phyloP scores from a whole-genome alignment of 1,139 yeast species.

The Nakaseomyces sp. region DNA sequence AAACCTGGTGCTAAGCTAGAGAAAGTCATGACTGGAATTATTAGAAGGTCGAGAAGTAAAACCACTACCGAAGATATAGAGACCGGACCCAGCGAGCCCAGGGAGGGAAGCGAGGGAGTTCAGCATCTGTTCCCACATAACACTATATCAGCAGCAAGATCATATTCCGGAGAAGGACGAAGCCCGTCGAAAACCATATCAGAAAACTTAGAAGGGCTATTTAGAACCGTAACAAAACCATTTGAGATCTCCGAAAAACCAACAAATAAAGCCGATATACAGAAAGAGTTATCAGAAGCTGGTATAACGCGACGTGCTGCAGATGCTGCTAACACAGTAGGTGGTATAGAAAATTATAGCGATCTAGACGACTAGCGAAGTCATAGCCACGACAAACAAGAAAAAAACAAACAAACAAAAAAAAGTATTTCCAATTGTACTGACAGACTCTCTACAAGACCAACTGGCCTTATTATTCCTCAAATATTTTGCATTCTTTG shows the following conservation, averaged over 20 bases:
- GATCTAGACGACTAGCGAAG: neutral
- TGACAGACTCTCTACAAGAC: too few species aligned
- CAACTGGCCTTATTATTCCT: too few species aligned
- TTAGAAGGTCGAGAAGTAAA: slow-evolving; percentile 6
- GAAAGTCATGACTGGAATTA: slow-evolving; percentile 24
- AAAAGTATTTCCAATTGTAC: too few species aligned
- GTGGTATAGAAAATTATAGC: slow-evolving; percentile 30
- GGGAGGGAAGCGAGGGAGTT: slow-evolving; percentile 16
- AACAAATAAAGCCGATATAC: slow-evolving; percentile 26
- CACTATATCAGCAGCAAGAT: slow-evolving; percentile 5
- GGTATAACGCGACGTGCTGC: slow-evolving; percentile 37
- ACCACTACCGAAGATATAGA: neutral
- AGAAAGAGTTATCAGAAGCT: slow-evolving; percentile 31
- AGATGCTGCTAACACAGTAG: slow-evolving; percentile 36
- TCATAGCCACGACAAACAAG: too few species aligned
- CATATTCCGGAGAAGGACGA: slow-evolving; percentile 5
- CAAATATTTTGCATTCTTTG: too few species aligned
- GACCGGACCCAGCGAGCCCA: neutral
- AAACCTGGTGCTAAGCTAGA: slow-evolving; percentile 32
- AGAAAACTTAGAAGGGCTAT: slow-evolving; percentile 8
- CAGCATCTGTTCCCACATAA: slow-evolving; percentile 23
- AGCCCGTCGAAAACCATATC: neutral
- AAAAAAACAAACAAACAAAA: too few species aligned
- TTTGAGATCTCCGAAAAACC: slow-evolving; percentile 15
- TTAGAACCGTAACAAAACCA: slow-evolving; percentile 19